Evolutionary conservation across 805 yeast species (phyloP), one percentile per base, ranked within the genome.

Genomic region (Yamadazyma kitorensis): DNA sequence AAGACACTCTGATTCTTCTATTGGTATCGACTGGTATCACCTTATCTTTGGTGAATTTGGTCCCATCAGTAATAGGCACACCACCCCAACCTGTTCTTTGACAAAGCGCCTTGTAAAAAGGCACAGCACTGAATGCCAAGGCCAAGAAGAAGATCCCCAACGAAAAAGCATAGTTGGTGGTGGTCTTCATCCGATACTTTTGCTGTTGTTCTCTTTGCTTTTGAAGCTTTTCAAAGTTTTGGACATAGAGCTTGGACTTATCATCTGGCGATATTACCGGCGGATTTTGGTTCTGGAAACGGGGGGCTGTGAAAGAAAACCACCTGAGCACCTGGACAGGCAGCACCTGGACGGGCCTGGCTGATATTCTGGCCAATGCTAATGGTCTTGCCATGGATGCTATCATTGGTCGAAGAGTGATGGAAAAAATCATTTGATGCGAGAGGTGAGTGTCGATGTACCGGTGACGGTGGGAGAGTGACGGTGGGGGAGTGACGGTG

Each of bases 71-170:
- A 48, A 89, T 83, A 8, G 98, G 98, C 6, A 83, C 80, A 26
- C 98, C 98, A 31, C 91, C 96, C 76, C 84, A 93, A 0, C 98
- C 98, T 0, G 97, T 89, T 59, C 94, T 75, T 49, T 89, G 86
- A 68, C 98, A 93, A 19, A 93, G 71, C 6, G 89, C 87, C 46
- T 97, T 68, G 59, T 93, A 93, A 5, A 93, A 63, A 4, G 98
- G 98, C 13, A 93, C 98, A 1, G 96, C 86, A 7, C 88, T 85
- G 59, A 87, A 93, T 0, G 95, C 74, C 5, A 91, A 65, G 0
- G 95, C 86, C 12, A 86, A 61, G 43, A 86, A 85, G 2, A 78
- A 61, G 18, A 89, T 60, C 9, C 79, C 78, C 14, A 86, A 67
- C n/a, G 91, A 80, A 2, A 76, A 65, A 10, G 82, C 65, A 52